phyloP scores from a whole-genome alignment of 1,284 basidiomycete genomes.

The Ustilago trichophora region DNA sequence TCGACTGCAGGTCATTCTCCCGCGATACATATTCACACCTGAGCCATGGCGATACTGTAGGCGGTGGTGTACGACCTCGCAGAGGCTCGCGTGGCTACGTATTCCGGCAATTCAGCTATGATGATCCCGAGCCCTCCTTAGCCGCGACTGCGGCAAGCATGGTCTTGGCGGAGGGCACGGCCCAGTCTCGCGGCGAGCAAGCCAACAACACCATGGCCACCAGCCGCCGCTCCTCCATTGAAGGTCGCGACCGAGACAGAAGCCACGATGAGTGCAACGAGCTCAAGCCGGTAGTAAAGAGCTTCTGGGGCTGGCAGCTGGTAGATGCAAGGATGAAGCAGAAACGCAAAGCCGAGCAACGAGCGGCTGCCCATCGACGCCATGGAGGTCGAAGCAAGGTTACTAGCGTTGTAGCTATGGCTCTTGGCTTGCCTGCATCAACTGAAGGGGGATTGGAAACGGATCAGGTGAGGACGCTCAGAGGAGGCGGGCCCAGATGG shows the following conservation, averaged over 20 bases:
- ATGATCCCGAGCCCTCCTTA: slow-evolving; percentile 27
- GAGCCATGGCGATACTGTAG: slow-evolving; percentile 15
- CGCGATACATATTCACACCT: slow-evolving; percentile 32
- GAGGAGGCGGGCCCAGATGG: slow-evolving; percentile 6
- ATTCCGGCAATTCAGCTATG: slow-evolving; percentile 38
- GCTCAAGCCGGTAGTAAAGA: slow-evolving; percentile 44
- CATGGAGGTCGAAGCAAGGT: slow-evolving; percentile 15
- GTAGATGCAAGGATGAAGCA: slow-evolving; percentile 41
- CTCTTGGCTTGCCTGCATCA: slow-evolving; percentile 23
- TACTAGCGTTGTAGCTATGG: slow-evolving; percentile 32
- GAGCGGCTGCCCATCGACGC: slow-evolving; percentile 9
- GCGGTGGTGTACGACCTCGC: slow-evolving; percentile 33
- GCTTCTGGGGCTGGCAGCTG: slow-evolving; percentile 55
- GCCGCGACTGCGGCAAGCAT: background rate
- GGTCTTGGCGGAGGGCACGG: background rate
- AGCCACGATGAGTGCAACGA: slow-evolving; percentile 53
- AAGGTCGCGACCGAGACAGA: slow-evolving; percentile 8
- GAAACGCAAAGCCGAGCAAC: slow-evolving; percentile 32
- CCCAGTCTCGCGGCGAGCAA: too few species aligned
- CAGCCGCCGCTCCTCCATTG: slow-evolving; percentile 1
- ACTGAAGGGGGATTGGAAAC: too few species aligned
- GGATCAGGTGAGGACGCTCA: background rate
- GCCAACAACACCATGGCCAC: background rate
- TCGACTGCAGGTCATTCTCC: slow-evolving; percentile 52
- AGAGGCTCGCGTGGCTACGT: slow-evolving; percentile 28